Evolutionary conservation across 1,139 yeast genomes (phyloP).

Genomic region (Saccharomycopsis hybrid): DNA sequence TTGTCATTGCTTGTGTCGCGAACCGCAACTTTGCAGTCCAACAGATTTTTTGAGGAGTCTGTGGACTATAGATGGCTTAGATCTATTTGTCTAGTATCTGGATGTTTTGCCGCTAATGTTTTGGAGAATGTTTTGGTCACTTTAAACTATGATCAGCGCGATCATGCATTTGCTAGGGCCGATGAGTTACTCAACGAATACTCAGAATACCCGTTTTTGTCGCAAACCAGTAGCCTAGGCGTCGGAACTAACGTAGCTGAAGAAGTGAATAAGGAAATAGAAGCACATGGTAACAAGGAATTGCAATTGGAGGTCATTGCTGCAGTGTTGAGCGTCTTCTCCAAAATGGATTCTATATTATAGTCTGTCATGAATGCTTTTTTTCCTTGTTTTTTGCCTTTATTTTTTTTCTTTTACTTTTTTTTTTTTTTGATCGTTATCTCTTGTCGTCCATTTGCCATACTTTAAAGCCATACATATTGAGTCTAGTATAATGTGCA

Average conservation of each 20-base stretch:
- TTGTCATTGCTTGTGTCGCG: constrained; percentile 65
- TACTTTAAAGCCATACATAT: no score
- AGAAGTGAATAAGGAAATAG: constrained; percentile 64
- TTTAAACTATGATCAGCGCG: constrained; percentile 83
- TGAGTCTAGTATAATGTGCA: no score
- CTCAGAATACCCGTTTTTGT: constrained; percentile 77
- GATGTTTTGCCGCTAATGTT: constrained; percentile 93
- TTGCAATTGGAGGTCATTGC: constrained; percentile 84
- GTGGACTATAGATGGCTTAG: constrained; percentile 70
- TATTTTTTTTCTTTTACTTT: no score
- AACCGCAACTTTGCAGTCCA: constrained; percentile 46
- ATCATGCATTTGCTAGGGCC: constrained; percentile 87
- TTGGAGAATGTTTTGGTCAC: constrained; percentile 81
- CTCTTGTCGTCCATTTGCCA: no score
- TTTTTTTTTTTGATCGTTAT: no score
- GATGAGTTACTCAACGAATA: constrained; percentile 82
- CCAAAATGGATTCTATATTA: constrained; percentile 42
- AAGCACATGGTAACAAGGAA: constrained; percentile 47
- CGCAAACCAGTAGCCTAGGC: constrained; percentile 54
- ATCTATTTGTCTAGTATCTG: constrained; percentile 76
- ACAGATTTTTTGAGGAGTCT: constrained; percentile 56
- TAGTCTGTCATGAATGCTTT: no score
- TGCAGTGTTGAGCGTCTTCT: constrained; percentile 58
- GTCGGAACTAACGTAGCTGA: constrained; percentile 70
- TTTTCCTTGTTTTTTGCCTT: no score